Evolutionary conservation across 2,329 filamentous ascomycete species (phyloP).

Genomic region (Dothideomycetes sp.): DNA sequence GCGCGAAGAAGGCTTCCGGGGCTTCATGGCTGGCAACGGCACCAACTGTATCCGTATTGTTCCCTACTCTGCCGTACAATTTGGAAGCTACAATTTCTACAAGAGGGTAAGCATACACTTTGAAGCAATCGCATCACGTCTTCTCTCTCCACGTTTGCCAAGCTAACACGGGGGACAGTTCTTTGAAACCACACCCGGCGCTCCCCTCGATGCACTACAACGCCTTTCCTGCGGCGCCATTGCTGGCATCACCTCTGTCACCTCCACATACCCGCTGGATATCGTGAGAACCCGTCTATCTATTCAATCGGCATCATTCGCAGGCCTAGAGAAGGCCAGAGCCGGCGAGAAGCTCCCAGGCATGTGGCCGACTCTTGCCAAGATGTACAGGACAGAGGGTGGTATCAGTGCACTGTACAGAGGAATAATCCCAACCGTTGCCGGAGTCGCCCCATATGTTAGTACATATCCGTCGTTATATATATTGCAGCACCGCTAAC

Average conservation of each 20-base stretch:
- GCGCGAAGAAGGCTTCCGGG: constrained; percentile 90
- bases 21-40: constrained; percentile 95
- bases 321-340: constrained; percentile 54
- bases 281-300: constrained; percentile 93
- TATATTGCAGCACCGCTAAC: constrained; percentile 10
- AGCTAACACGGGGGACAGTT: constrained; percentile 35
- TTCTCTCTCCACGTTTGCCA: background rate
- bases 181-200: constrained; percentile 65
- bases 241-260: constrained; percentile 91
- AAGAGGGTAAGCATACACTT: constrained; percentile 57
- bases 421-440: constrained; percentile 85
- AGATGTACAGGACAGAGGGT: constrained; percentile 88
- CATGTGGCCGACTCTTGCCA: constrained; percentile 75
- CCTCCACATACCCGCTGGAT: constrained; percentile 90
- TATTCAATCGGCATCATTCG: constrained; percentile 94
- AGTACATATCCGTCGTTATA: constrained; percentile 15
- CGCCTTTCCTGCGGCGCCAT: constrained; percentile 82
- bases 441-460: constrained; percentile 90
- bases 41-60: constrained; percentile 98
- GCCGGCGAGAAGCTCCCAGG: constrained; percentile 60
- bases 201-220: constrained; percentile 59
- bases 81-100: constrained; percentile 96
- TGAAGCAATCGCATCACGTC: background rate
- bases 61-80: constrained; percentile 95
- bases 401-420: constrained; percentile 80